Evolutionary conservation across 257 asterid genomes (phyloP), one percentile per base, ranked within the genome.

Genomic region (Gardenia jasminoides): DNA sequence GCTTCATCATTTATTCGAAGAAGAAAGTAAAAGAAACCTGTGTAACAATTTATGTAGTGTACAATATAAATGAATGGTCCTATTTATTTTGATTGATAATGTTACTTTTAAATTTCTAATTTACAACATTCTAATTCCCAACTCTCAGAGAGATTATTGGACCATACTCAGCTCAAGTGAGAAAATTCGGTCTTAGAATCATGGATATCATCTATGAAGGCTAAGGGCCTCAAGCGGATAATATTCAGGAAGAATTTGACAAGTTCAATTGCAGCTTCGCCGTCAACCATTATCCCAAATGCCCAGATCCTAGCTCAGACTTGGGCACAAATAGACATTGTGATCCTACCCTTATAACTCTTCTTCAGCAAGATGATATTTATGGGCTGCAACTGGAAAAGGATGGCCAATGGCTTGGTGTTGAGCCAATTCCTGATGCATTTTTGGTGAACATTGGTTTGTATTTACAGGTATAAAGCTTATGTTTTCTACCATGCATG

Each of bases 181-280:
- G 50, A 56, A 70, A 72, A 59, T 46, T 72, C 68, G 36, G 74
- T 58, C 30, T 47, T 44, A 22, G 78, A 59, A 73, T 72, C 48
- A 31, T 79, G 72, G 69, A 73, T 39, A 26, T 73, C 0, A 79
- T 73, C 68, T 79, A 77, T 36, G 82, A 79, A 79, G 78, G 82
- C 15, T 19, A 72, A 33, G 77, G 77, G 31, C 77, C 58, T 26
- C 62, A 43, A 26, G 10, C 39, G 6, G 73, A 61, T 24, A 58
- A 62, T 10, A 70, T 70, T 0, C 0, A 1, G 64, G 33, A 72
- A 30, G 78, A 61, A 61, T 61, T 56, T 17, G 19, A 56, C 66
- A 76, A 79, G 46, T 46, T 52, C 31, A 66, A 79, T 39, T 31
- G 62, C 11, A 64, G 22, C 36, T 43, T 48, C 26, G 20, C 61